A percentile compares a stretch with the other conserved stretches of the same genome.
phyloP scores from a whole-genome alignment of 192 early-diverging fungal genomes.

The Coemansia sp. region DNA sequence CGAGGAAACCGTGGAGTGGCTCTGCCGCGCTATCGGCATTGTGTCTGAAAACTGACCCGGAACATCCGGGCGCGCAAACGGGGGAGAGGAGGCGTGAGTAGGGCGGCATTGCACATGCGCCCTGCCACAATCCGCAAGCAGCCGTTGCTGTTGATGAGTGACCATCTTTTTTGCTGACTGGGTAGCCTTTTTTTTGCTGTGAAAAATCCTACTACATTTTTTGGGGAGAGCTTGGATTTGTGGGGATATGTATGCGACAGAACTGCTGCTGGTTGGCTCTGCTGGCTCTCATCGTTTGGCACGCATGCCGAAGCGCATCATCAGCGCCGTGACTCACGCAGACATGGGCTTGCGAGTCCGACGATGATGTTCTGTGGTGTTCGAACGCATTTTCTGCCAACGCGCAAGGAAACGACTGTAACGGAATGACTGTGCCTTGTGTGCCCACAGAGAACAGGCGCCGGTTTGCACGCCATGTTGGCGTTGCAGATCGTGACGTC shows the following conservation, averaged over 20 bases:
- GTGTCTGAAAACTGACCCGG: conserved; percentile 37
- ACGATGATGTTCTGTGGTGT: not conserved
- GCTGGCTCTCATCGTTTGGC: too few relatives aligned
- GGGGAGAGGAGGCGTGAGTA: not conserved
- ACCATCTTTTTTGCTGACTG: not conserved
- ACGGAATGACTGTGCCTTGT: not conserved
- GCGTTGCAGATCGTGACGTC: not conserved
- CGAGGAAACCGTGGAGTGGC: conserved; percentile 51
- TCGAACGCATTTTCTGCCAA: not conserved
- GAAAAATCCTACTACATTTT: too few relatives aligned
- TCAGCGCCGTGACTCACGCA: too few relatives aligned
- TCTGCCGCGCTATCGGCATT: conserved; percentile 48
- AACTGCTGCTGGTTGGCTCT: too few relatives aligned
- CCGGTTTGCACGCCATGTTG: not conserved
- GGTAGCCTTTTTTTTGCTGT: not conserved
- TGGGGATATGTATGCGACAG: too few relatives aligned
- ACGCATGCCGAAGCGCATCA: too few relatives aligned
- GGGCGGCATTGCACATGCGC: not conserved
- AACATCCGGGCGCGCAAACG: not conserved
- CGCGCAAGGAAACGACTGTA: too few relatives aligned
- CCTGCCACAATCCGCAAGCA: not conserved
- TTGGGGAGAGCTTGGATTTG: too few relatives aligned
- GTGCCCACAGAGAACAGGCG: not conserved
- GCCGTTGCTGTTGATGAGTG: not conserved
- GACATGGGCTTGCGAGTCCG: too few relatives aligned